phyloP scores from a whole-genome alignment of 768 basidiomycete species.

The Cubamyces sp. region DNA sequence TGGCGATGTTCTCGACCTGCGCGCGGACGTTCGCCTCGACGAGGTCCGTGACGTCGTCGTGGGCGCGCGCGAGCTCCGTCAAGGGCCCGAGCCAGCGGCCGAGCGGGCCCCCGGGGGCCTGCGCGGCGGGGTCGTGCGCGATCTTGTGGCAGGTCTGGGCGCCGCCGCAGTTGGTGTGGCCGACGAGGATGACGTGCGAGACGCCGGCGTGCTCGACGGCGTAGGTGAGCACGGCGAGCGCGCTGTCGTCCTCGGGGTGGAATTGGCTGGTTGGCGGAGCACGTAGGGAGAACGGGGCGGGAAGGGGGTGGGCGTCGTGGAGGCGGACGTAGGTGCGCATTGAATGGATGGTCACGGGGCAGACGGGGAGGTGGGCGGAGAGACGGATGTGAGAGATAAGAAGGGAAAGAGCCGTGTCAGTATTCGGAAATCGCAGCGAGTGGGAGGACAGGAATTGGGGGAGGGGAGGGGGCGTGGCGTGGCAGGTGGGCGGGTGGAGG shows the following conservation, averaged over 20 bases:
- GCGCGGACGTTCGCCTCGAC: conserved; percentile 57
- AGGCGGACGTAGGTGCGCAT: not conserved
- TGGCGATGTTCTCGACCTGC: conserved; percentile 35
- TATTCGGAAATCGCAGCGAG: too few species aligned
- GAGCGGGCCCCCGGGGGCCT: conserved; percentile 44
- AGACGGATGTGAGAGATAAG: too few species aligned
- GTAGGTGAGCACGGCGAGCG: conserved; percentile 72
- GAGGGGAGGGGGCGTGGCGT: not conserved
- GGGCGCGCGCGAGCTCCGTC: conserved; percentile 46
- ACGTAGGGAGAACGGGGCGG: too few species aligned
- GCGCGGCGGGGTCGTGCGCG: conserved; percentile 39
- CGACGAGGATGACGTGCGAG: conserved; percentile 81
- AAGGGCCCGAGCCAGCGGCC: conserved; percentile 76
- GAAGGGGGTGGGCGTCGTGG: not conserved
- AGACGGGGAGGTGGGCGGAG: not conserved
- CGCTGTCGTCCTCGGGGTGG: conserved; percentile 70
- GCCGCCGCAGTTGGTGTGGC: conserved; percentile 86
- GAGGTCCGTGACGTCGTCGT: conserved; percentile 33
- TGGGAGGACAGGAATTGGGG: not conserved
- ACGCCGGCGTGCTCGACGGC: conserved; percentile 74
- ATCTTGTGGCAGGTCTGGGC: conserved; percentile 58
- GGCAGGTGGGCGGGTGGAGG: too few species aligned
- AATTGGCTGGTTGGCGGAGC: conserved; percentile 65
- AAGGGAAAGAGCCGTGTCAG: too few species aligned
- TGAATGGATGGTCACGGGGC: not conserved